Percentiles rank a stretch among this genome's conserved stretches.
phyloP scores from a whole-genome alignment of 1,284 basidiomycete genomes.

The Coniophora puteana region DNA sequence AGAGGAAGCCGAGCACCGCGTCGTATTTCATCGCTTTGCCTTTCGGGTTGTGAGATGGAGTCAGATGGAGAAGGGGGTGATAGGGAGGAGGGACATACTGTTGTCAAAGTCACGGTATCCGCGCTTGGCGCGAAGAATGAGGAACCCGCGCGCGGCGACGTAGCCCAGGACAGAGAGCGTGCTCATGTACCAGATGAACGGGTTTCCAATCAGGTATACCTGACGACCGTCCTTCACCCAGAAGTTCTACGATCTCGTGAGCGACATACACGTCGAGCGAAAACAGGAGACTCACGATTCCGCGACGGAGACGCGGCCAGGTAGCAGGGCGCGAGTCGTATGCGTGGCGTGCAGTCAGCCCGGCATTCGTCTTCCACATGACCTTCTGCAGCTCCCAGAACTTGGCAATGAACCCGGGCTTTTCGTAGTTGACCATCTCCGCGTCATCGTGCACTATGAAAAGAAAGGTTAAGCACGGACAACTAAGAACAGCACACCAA shows the following conservation, averaged over 20 bases:
- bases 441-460: slow-evolving; percentile 63
- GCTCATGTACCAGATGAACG: slow-evolving; percentile 88
- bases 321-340: slow-evolving; percentile 90
- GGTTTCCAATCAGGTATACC: slow-evolving; percentile 95
- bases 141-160: slow-evolving; percentile 63
- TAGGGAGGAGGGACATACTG: slow-evolving; percentile 49
- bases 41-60: slow-evolving; percentile 29
- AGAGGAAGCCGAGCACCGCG: slow-evolving; percentile 85
- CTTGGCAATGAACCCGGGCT: slow-evolving; percentile 85
- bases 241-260: slow-evolving; percentile 67
- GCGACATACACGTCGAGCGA: background rate
- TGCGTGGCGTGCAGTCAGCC: slow-evolving; percentile 90
- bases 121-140: slow-evolving; percentile 87
- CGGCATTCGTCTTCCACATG: slow-evolving; percentile 99
- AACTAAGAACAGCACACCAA: background rate
- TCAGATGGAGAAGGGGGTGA: background rate
- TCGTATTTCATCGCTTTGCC: slow-evolving; percentile 93
- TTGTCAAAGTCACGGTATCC: slow-evolving; percentile 90
- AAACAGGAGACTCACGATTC: slow-evolving; percentile 68
- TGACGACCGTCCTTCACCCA: slow-evolving; percentile 97
- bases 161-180: slow-evolving; percentile 72
- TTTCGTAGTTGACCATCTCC: slow-evolving; percentile 83
- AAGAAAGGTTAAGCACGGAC: slow-evolving; percentile 1
- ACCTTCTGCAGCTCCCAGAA: slow-evolving; percentile 92
- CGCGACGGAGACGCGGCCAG: slow-evolving; percentile 89